Percentiles rank a stretch among this genome's conserved stretches.
Evolutionary conservation across 164 flowering plant species (phyloP).

Genomic region (Dillenia turbinata): DNA sequence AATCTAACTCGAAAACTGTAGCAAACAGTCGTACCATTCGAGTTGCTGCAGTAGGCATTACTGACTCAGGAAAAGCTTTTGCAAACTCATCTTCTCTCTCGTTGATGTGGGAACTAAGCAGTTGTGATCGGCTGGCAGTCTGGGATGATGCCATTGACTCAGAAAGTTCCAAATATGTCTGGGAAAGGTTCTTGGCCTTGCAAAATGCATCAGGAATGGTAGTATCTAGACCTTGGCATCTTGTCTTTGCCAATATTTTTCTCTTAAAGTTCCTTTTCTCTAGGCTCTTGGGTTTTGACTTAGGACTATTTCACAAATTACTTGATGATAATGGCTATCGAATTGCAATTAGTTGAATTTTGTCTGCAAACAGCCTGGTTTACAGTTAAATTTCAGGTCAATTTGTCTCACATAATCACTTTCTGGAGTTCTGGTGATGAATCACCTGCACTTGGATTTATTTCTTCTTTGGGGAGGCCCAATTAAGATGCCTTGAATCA

Average conservation of each 20-base stretch:
- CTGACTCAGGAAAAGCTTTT: constrained; percentile 72
- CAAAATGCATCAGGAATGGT: constrained; percentile 79
- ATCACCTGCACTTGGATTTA: no score
- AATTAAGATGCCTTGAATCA: no score
- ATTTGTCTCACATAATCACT: no score
- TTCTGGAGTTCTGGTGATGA: no score
- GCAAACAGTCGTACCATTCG: constrained; percentile 85
- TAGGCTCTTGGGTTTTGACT: background rate
- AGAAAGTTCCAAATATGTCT: constrained; percentile 35
- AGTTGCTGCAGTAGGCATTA: constrained; percentile 78
- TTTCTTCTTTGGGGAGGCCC: no score
- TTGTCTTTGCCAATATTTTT: background rate
- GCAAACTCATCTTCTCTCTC: constrained; percentile 87
- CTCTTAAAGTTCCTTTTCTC: background rate
- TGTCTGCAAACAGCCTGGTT: no score
- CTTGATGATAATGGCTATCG: no score
- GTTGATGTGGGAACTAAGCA: constrained; percentile 67
- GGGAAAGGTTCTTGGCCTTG: constrained; percentile 84
- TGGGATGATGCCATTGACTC: constrained; percentile 43
- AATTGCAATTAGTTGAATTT: no score
- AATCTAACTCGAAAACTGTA: constrained; percentile 58
- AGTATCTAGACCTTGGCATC: constrained; percentile 3
- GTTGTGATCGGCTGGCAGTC: constrained; percentile 57
- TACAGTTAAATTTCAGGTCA: no score
- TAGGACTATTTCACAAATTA: no score